Percentiles rank a stretch among this genome's conserved stretches.
phyloP scores from a whole-genome alignment of 495 filamentous ascomycete genomes.

The Penicillium canariense region DNA sequence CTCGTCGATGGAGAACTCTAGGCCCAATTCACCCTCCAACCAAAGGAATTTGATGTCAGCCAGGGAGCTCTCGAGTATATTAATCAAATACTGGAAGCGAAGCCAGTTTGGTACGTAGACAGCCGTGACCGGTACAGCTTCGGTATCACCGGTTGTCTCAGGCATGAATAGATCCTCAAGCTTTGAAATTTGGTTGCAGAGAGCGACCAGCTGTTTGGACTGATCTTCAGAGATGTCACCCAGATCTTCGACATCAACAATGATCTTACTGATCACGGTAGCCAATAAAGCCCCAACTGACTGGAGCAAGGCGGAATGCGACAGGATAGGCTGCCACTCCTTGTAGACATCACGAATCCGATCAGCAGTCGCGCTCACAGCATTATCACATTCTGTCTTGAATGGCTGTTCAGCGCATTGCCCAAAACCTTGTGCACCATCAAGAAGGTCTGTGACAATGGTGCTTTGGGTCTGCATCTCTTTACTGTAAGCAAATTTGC shows the following conservation, averaged over 20 bases:
- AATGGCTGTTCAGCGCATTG: conserved; percentile 61
- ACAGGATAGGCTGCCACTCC: conserved; percentile 78
- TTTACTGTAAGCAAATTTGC: conserved; percentile 76
- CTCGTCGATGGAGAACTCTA: conserved; percentile 82
- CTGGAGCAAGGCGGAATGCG: conserved; percentile 78
- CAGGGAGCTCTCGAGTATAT: conserved; percentile 86
- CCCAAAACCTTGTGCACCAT: conserved; percentile 65
- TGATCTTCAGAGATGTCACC: conserved; percentile 83
- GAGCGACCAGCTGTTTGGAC: conserved; percentile 69
- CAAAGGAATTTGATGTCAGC: conserved; percentile 87
- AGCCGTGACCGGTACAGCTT: conserved; percentile 61
- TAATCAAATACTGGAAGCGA: conserved; percentile 81
- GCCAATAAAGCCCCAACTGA: conserved; percentile 78
- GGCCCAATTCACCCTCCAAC: conserved; percentile 76
- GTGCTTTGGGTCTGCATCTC: conserved; percentile 86
- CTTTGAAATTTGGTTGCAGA: conserved; percentile 67
- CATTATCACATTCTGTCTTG: conserved; percentile 64
- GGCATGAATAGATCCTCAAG: conserved; percentile 76
- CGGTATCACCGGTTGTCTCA: conserved; percentile 35
- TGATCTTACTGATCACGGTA: conserved; percentile 75
- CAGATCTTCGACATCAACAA: conserved; percentile 83
- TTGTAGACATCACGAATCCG: conserved; percentile 66
- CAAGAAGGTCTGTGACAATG: conserved; percentile 79
- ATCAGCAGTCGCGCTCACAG: conserved; percentile 64
- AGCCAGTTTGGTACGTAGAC: conserved; percentile 84